Conservation (phyloP, 2,329 filamentous ascomycete genomes). For the Orbilia oligospora region DNA sequence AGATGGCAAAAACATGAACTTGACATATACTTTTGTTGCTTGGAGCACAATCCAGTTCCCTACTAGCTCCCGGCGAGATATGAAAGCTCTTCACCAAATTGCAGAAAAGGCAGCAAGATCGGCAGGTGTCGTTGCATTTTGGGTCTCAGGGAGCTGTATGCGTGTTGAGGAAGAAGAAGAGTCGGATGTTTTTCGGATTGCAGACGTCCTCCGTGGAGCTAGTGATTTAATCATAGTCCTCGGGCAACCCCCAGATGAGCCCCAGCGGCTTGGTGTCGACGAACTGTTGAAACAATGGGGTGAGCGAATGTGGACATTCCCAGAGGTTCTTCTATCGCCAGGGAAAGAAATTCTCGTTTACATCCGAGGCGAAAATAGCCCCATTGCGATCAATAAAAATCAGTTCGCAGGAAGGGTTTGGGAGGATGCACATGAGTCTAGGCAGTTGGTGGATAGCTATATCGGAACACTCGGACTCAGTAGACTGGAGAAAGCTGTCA, state of each 20-base stretch:
- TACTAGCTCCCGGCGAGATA: conserved; percentile 24
- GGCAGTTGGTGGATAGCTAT: conserved; percentile 66
- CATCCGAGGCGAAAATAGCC: conserved; percentile 62
- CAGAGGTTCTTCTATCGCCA: conserved; percentile 64
- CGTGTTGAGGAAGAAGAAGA: conserved; percentile 5
- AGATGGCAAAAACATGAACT: conserved; percentile 20
- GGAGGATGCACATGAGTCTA: conserved; percentile 59
- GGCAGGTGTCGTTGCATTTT: conserved; percentile 56
- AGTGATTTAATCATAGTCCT: conserved; percentile 61
- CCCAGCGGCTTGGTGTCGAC: neutral
- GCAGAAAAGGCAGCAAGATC: conserved; percentile 54
- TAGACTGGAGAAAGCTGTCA: conserved; percentile 65
- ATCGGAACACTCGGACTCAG: conserved; percentile 65
- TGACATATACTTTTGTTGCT: conserved; percentile 59
- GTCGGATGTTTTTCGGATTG: conserved; percentile 62
- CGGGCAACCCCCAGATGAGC: conserved; percentile 5
- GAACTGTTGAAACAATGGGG: conserved; percentile 63
- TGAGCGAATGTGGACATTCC: conserved; percentile 65
- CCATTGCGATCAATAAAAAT: conserved; percentile 65
- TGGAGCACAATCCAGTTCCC: conserved; percentile 59
- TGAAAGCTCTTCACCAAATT: conserved; percentile 48
- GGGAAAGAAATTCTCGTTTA: conserved; percentile 63
- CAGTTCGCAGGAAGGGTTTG: conserved; percentile 65
- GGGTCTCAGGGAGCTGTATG: conserved; percentile 55
- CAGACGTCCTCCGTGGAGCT: conserved; percentile 63